Evolutionary conservation across 2,329 filamentous ascomycete species (phyloP), one percentile per base, ranked within the genome.

Genomic region (Fusarium denticulatum): DNA sequence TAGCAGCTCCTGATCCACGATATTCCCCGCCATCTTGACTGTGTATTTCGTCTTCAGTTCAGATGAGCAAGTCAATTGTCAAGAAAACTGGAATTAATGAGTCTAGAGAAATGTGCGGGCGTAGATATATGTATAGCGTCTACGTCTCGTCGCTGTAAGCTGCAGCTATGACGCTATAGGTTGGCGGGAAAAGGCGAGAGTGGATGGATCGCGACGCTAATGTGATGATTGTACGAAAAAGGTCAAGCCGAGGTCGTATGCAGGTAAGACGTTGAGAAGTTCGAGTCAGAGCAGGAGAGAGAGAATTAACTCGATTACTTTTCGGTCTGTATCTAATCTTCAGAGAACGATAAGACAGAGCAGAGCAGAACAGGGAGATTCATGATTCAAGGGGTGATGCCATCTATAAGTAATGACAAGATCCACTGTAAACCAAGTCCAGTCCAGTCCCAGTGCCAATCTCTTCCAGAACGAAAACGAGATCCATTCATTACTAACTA

Each of bases 1-100:
- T 70, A 83, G 80, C 76, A 92, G 80, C 71, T 88, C 85, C 67
- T 83, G 84, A 79, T 92, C 89, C 75, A 89, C 82, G 69, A 84
- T 82, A 79, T 90, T 84, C 82, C 88, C 85, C 18, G 78, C 67
- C 82, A 85, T 84, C 65, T 73, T 76, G 40, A 57, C 40, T 59
- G 42, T 40, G 16, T 64, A 26, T 62, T 30, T 52, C 22, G 34
- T 20, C 26, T 28, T 50, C 20, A n/a, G 22, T 46, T 37, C 22
- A 53, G 34, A 39, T 36, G 18, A 50, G 10, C 13, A 30, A 16
- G 11, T 26, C n/a, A 12, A 28, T 24, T n/a, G 28, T n/a, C 24
- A 20, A n/a, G 28, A 20, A 58, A 32, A 37, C 22, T 47, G 18
- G 22, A 42, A 28, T 46, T 32, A 13, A 15, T 22, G 20, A 55